phyloP scores from a whole-genome alignment of 768 basidiomycete species.

The Hydnum rufescens region DNA sequence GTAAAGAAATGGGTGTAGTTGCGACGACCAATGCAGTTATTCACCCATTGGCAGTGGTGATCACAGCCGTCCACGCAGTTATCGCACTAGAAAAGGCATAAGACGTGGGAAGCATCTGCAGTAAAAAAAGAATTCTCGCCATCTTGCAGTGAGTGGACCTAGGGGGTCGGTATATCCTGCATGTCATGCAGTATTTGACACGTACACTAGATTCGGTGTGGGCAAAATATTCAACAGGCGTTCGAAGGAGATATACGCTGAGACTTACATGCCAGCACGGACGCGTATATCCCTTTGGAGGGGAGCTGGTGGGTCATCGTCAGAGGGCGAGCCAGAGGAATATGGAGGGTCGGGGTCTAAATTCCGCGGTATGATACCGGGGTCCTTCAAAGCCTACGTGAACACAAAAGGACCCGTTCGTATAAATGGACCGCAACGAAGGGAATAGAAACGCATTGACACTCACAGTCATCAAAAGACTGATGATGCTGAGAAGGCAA shows the following conservation, averaged over 20 bases:
- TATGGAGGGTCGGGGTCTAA: conserved; percentile 75
- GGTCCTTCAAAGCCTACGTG: conserved; percentile 51
- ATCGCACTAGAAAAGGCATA: conserved; percentile 42
- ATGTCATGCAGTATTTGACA: conserved; percentile 88
- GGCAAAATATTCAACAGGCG: background rate
- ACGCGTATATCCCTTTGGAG: conserved; percentile 70
- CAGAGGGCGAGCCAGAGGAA: conserved; percentile 39
- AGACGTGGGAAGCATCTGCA: conserved; percentile 3
- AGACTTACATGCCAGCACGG: conserved; percentile 49
- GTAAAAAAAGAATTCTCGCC: conserved; percentile 26
- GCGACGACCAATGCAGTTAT: conserved; percentile 86
- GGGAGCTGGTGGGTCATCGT: conserved; percentile 40
- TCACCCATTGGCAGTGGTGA: conserved; percentile 81
- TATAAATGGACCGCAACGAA: conserved; percentile 10
- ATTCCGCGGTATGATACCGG: conserved; percentile 76
- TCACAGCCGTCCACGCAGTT: conserved; percentile 96
- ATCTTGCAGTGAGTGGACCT: conserved; percentile 91
- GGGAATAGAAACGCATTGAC: conserved; percentile 13
- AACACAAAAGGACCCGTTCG: background rate
- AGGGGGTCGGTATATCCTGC: conserved; percentile 81
- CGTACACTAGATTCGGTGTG: conserved; percentile 37
- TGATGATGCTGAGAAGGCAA: conserved; percentile 42
- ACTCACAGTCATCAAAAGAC: conserved; percentile 60
- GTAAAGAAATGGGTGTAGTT: conserved; percentile 91
- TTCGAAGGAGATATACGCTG: background rate